Evolutionary conservation across 192 early-diverging fungal species (phyloP).

Genomic region (Chytriomyces sp.): DNA sequence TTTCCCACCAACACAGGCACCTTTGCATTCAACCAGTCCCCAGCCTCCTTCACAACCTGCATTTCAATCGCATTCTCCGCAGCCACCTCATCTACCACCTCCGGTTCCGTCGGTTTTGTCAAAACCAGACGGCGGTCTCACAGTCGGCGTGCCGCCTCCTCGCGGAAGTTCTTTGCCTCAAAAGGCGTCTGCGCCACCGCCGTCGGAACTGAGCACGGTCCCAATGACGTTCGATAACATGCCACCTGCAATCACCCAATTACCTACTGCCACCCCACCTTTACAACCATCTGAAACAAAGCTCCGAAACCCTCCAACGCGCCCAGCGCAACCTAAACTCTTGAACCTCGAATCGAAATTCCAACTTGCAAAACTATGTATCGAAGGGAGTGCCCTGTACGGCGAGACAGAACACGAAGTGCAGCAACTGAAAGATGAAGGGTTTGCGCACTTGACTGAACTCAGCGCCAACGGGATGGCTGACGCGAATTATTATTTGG

Average conservation of each 20-base stretch:
- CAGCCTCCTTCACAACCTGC: background rate
- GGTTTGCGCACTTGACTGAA: slow-evolving; percentile 66
- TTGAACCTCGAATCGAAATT: slow-evolving; percentile 14
- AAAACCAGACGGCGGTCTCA: background rate
- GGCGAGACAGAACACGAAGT: background rate
- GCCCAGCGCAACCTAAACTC: background rate
- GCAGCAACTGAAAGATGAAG: slow-evolving; percentile 62
- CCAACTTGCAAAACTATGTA: slow-evolving; percentile 25
- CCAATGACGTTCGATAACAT: no score
- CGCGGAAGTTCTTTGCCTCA: background rate
- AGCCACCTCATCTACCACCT: background rate
- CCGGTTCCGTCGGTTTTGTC: background rate
- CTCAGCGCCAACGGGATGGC: slow-evolving; percentile 63
- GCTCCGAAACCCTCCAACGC: background rate
- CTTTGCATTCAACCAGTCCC: background rate
- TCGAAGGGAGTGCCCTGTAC: slow-evolving; percentile 7
- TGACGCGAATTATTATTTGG: slow-evolving; percentile 59
- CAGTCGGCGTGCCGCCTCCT: background rate
- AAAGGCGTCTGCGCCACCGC: background rate
- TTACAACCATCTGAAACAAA: background rate
- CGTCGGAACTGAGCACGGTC: no score
- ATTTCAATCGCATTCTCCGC: no score
- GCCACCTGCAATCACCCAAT: background rate
- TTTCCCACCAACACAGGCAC: background rate
- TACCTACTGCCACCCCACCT: background rate